Base-by-base conservation (phyloP, 2,329 filamentous ascomycete species). In the Penicillium sumatraense region DNA sequence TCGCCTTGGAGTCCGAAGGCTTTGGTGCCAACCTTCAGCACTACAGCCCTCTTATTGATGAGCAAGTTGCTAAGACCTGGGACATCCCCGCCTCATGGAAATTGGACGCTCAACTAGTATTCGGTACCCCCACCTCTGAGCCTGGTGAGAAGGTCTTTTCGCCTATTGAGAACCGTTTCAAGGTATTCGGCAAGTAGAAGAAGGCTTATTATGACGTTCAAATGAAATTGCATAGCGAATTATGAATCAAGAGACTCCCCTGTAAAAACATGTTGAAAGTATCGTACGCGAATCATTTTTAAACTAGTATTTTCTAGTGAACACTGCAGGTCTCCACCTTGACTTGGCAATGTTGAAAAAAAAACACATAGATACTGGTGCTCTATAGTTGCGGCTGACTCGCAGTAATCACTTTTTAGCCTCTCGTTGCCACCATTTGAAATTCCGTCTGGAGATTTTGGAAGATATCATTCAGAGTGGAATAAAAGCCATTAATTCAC, bases 1-100 rank as follows among this genome's bases (percentile, higher is more conserved):
- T 86, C 29, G 89, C 89, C 1, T 85, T 96, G 51, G 87, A 92
- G 79, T 83, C 88, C 59, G 91, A 95, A 76, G 91, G 91, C 31
- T 82, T 95, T 51, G 91, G 91, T 60, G 89, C 87, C 74, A 96
- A 93, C 81, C 83, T 96, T 44, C 91, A 96, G 83, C 91, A 96
- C 81, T 96, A 96, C 83, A 93, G 90, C 84, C 90, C 91, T 21
- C 75, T 96, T 59, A 84, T 96, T 63, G 89, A 96, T 76, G 82
- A 83, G 65, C 85, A 88, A 80, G 86, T 91, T 49, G 76, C 82
- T 48, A 79, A 78, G 61, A 80, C 85, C 64, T 96, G 90, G 89
- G 81, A 82, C 56, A 65, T 95, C 16, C 88, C 89, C 38, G 69
- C 79, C 16, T 82, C 81, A 65, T 96, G 91, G 91, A 86, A 85